Evolutionary conservation across 2,329 filamentous ascomycete genomes (phyloP).

Genomic region (Helotiales sp.): DNA sequence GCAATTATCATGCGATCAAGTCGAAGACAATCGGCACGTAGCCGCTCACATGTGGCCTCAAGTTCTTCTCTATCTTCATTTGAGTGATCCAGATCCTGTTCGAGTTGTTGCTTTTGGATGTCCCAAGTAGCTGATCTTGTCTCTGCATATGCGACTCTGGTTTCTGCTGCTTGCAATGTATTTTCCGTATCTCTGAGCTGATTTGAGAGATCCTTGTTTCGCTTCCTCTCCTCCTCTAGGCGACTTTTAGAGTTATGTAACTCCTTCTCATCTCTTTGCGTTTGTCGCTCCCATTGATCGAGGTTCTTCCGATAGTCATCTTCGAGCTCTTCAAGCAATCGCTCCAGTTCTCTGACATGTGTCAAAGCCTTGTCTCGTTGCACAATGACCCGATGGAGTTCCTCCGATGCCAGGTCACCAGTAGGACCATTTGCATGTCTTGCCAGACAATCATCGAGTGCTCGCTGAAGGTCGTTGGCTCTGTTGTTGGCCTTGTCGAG

Average conservation of each 20-base stretch:
- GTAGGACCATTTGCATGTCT: background rate
- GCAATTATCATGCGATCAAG: background rate
- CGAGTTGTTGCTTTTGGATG: background rate
- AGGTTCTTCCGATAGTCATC: conserved; percentile 12
- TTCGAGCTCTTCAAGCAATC: conserved; percentile 4
- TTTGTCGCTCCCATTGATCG: conserved; percentile 13
- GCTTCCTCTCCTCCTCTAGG: background rate
- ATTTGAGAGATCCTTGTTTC: background rate
- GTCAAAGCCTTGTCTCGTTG: conserved; percentile 5
- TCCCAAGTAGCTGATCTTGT: background rate
- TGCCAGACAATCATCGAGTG: background rate
- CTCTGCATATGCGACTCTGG: background rate
- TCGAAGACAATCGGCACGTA: conserved; percentile 1
- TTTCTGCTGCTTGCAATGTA: background rate
- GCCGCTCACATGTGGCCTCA: background rate
- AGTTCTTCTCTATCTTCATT: background rate
- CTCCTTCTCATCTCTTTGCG: conserved; percentile 4
- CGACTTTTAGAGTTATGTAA: background rate
- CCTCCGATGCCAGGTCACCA: background rate
- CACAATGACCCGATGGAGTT: background rate
- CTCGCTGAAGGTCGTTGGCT: background rate
- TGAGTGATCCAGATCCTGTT: background rate
- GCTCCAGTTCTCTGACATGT: background rate
- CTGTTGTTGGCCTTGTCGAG: background rate
- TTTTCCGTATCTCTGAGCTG: background rate